Base-by-base conservation (phyloP, 441 rosid species). In the Adansonia grandidieri region DNA sequence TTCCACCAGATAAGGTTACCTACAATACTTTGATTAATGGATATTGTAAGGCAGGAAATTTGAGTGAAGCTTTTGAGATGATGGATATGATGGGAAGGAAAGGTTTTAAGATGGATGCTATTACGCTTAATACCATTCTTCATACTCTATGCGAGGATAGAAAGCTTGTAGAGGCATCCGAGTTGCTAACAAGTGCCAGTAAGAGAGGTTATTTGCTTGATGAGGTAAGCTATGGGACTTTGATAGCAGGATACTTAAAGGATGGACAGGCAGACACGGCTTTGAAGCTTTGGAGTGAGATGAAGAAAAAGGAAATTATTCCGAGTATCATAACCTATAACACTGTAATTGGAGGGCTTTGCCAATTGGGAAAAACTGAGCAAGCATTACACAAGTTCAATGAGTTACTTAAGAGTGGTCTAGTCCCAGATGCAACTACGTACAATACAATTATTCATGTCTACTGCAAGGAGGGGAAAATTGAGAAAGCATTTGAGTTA, bases 401-500 rank as follows among this genome's bases (percentile, higher is more conserved):
- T 83, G 97, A 95, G 86, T 93, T 95, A 84, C 82, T 88, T 54
- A 82, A 70, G 81, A 86, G 74, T 78, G 93, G 93, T 82, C 73
- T 92, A 81, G 77, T 90, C 73, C 94, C 94, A 9, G 84, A 90
- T 80, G 97, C 87, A 66, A 86, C 78, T 71, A 93, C 97, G 0
- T 90, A 85, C 76, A 93, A 92, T 76, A 87, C 98, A 4, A 88
- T 93, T 78, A 86, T 93, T 78, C 90, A 82, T 14, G 96, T 97
- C 56, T 92, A 87, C 81, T 93, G 92, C 82, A 82, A 80, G 80
- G 94, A 91, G 81, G 90, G 93, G 60, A 80, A 81, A 11, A 85
- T 92, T 78, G 95, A 90, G 80, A 90, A 93, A 83, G 99, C 97
- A 1, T 92, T 96, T 48, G 90, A 91, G 82, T 91, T 93, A 81